Base-by-base conservation (phyloP, 192 early-diverging fungal genomes). In the Podila horticola region DNA sequence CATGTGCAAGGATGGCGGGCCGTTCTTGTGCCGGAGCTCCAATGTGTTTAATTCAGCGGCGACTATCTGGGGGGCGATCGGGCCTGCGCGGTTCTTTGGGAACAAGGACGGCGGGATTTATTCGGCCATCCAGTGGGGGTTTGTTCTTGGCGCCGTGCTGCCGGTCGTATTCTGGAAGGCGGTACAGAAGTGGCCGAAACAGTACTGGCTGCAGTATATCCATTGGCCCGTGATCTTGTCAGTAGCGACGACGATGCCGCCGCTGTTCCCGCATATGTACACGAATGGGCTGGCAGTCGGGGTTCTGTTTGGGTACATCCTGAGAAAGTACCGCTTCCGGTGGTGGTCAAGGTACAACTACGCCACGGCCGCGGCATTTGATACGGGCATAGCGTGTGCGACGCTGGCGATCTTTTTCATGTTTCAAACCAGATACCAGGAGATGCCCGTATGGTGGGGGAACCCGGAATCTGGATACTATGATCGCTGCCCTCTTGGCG, bases 181-280 rank as follows among this genome's bases (percentile, higher is more conserved):
- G 9, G 10, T 48, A 15, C 45, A 36, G 19, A 51, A 45, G 15
- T 81, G 62, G 30, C 72, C 77, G 22, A 34, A 74, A 7, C 36
- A 58, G 12, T 34, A 36, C 22, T 79, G 75, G 87, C 79, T 93
- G 36, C 79, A 88, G 34, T 77, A 91, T 24, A 79, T 95, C 29
- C 90, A 92, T 71, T 88, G 88, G 4, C 92, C 92, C 19, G 84
- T 94, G 26, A 70, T 93, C 33, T 86, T 93, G 33, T 75, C 84
- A 33, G 89, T 87, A 45, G 74, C 82, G 24, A 83, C 84, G 3
- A 85, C 72, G 66, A 88, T 88, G 76, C 92, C 93, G 3, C 88
- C 91, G 2, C 89, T 86, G 0, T 76, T 85, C 0, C 82, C 86
- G 11, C 85, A 88, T n/a, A 75, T 84, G 59, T 84, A 74, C 8